A percentile compares a stretch with the other conserved stretches of the same genome.
These are phyloP conservation scores for Aphanomyces stellatus DNA, from an alignment of 352 stramenopile species.

Conservation along the genomic window DNA sequence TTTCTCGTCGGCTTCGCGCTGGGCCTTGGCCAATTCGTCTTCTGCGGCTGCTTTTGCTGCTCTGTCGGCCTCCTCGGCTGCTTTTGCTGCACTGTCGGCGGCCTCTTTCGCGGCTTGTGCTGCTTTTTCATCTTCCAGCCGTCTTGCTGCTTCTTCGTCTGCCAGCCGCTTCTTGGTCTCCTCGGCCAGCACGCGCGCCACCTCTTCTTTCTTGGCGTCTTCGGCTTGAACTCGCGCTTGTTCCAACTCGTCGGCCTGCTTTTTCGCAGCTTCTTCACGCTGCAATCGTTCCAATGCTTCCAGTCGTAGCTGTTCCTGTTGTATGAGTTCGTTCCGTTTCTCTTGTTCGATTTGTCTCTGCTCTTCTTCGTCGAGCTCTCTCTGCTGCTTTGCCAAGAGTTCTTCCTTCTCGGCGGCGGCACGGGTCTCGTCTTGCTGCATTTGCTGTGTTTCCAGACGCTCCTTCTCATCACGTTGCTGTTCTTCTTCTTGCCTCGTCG, in stretches of 20 bases:
- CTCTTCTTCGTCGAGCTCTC: too few relatives aligned
- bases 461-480: not conserved
- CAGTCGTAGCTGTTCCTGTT: too few relatives aligned
- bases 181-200: too few relatives aligned
- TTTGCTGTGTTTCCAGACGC: too few relatives aligned
- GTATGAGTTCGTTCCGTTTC: too few relatives aligned
- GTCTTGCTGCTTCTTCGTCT: too few relatives aligned
- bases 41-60: not conserved
- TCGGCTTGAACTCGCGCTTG: not conserved
- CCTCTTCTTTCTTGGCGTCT: not conserved
- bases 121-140: too few relatives aligned
- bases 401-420: not conserved
- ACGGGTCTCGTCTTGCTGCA: too few relatives aligned
- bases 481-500: not conserved
- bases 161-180: too few relatives aligned
- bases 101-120: not conserved
- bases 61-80: not conserved
- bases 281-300: too few relatives aligned
- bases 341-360: too few relatives aligned
- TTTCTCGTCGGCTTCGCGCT: not conserved
- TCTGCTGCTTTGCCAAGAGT: too few relatives aligned
- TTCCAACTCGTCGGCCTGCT: not conserved
- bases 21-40: not conserved
- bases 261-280: not conserved
- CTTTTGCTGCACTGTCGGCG: not conserved